phyloP scores from a whole-genome alignment of 345 rosid genomes.

The Litchi chinensis region DNA sequence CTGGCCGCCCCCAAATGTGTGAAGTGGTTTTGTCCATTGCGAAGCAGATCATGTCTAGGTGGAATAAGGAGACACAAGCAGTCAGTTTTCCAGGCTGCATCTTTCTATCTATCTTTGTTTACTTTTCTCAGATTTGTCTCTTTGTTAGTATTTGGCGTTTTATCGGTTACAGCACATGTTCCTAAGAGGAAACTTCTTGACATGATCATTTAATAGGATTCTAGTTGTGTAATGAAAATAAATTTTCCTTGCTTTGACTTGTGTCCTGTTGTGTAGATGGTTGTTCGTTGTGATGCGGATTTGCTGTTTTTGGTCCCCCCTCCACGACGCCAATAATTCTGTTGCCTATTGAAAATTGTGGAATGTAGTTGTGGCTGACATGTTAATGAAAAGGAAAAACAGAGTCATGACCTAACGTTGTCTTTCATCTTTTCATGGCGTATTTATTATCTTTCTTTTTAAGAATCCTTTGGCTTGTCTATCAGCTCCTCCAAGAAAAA shows the following conservation, averaged over 20 bases:
- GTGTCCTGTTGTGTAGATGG: not conserved
- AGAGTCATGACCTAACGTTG: not conserved
- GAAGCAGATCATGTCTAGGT: slow-evolving; percentile 6
- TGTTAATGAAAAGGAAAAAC: not conserved
- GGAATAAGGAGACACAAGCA: slow-evolving; percentile 36
- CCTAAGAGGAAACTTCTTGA: not conserved
- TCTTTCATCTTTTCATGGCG: not conserved
- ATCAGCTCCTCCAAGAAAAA: too few relatives aligned
- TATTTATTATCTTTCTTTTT: too few relatives aligned
- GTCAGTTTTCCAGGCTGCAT: not conserved
- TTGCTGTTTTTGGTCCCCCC: not conserved
- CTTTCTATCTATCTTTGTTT: not conserved
- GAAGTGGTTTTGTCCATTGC: slow-evolving; percentile 17
- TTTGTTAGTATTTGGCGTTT: too few relatives aligned
- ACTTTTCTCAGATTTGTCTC: not conserved
- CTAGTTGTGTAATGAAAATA: not conserved
- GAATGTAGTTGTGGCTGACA: not conserved
- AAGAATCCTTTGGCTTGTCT: too few relatives aligned
- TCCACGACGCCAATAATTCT: not conserved
- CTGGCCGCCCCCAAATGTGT: slow-evolving; percentile 97
- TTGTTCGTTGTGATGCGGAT: not conserved
- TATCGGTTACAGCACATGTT: not conserved
- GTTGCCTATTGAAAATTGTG: not conserved
- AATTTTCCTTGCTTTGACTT: not conserved
- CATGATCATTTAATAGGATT: not conserved